Base-by-base conservation (phyloP, 169 alveolate genomes). In the Plasmodium sp. region DNA sequence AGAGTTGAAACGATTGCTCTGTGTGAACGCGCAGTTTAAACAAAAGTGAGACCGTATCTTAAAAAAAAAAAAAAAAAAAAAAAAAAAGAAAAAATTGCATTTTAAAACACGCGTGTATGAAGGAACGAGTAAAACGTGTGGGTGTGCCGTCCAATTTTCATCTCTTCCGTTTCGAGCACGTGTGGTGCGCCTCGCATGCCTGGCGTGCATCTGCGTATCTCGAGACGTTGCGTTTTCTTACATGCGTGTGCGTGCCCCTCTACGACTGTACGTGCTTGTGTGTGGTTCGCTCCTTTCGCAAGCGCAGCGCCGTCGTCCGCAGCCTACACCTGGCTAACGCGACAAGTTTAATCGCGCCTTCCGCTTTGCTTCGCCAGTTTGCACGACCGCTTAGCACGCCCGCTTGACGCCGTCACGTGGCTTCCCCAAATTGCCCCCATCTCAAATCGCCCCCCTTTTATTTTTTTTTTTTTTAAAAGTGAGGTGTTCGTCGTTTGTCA, bases 381-480 rank as follows among this genome's bases (percentile, higher is more conserved):
- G 27, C 27, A 22, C 27, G 27, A 0, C 0, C 27, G 27, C 74
- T 16, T 58, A n/a, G 74, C 74, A 58, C 54, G 54, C 16, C 16
- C 54, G 54, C 54, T 45, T 45, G 54, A 45, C 54, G 54, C 16
- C 54, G 54, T 45, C 16, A 45, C 54, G 54, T 45, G 12, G 54
- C 54, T 45, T 45, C 54, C 12, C 33, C 33, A 22, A 1, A 16
- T 18, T 58, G 77, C 39, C 77, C 5, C 39, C 77, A 27, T 62
- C 31, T 18, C 77, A 62, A 43, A 81, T 81, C 10, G 36, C 62
- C 31, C 77, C 77, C 36, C 43, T 84, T 79, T 86, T 79, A 54
- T 56, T 85, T 36, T 88, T 88, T 88, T 88, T 88, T 56, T 79
- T 56, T 79, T 33, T 86, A 22, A 56, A 79, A 77, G 74, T 88